Base-by-base conservation (phyloP, 176 grass and related monocot genomes). In the Saccharum spontaneum region DNA sequence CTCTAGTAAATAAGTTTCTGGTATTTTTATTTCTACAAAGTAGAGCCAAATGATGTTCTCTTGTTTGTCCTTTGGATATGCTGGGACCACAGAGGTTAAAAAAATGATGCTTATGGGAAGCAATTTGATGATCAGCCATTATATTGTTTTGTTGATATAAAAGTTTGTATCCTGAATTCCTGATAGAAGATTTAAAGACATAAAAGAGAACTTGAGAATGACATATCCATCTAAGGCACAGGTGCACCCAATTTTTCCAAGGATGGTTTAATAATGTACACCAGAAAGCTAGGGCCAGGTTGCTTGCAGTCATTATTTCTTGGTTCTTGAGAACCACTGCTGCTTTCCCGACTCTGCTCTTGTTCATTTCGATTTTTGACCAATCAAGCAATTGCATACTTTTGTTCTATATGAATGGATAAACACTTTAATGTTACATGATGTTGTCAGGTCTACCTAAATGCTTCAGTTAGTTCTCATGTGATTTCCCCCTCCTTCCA, bases 391-490 rank as follows among this genome's bases (percentile, higher is more conserved):
- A 76, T 38, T 81, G 7, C 48, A n/a, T 48, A 7, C 80, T 70
- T 14, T 49, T 72, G 30, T 80, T 46, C 41, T 78, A 54, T 61
- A 59, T 72, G 67, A 76, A 76, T 75, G 26, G 0, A 69, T 31
- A 24, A 6, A 17, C 30, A 75, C 6, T 49, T 31, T 1, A 13
- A 75, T 75, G 12, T 75, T 67, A 59, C 3, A 52, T 41, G 1
- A 15, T 28, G 1, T 30, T 78, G 3, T 82, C 63, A 36, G 26
- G 26, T 78, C 10, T 14, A 26, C 13, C 71, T 7, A 82, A 65
- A 62, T 72, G 74, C 85, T 78, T 90, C 45, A 46, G 10, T 71
- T 71, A 60, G 57, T 79, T 79, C 80, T 92, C 45, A 46, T n/a
- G 18, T 63, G 48, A 23, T 82, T 9, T 8, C 26, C 24, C 12